Conservation (phyloP, 805 yeast genomes). For the Hemisphaericaspora nanyangensis region DNA sequence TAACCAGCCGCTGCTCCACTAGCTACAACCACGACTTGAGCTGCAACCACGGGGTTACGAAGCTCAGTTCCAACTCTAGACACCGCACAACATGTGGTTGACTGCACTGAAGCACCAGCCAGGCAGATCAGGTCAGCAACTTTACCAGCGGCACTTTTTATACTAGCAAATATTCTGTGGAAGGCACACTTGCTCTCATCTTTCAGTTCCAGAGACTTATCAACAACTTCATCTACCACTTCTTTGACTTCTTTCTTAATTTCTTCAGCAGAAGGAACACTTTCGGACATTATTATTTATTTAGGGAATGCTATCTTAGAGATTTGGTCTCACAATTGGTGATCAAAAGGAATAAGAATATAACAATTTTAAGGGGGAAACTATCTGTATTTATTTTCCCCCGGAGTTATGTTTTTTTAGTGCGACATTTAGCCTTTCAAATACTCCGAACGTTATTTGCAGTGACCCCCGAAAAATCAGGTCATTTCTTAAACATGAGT, state of each 20-base stretch:
- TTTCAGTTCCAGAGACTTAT: conserved; percentile 10
- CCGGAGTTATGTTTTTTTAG: no score
- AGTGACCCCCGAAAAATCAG: no score
- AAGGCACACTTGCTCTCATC: neutral
- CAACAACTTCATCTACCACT: conserved; percentile 9
- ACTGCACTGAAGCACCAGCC: conserved; percentile 10
- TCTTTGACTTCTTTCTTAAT: conserved; percentile 15
- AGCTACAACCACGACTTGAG: conserved; percentile 48
- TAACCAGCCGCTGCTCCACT: conserved; percentile 48
- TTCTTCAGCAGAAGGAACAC: conserved; percentile 12
- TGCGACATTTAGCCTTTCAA: no score
- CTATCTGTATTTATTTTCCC: no score
- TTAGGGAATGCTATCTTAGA: no score
- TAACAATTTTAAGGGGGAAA: no score
- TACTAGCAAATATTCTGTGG: neutral
- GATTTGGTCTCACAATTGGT: no score
- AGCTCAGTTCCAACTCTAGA: conserved; percentile 35
- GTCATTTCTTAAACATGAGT: no score
- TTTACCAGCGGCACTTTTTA: neutral
- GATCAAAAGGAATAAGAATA: no score
- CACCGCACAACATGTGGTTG: conserved; percentile 12
- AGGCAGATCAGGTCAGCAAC: neutral
- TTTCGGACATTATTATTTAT: conserved; percentile 1
- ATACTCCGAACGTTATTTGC: no score
- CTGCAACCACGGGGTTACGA: conserved; percentile 58